Conservation (phyloP, 306 rosid species). For the Castanea sativa region DNA sequence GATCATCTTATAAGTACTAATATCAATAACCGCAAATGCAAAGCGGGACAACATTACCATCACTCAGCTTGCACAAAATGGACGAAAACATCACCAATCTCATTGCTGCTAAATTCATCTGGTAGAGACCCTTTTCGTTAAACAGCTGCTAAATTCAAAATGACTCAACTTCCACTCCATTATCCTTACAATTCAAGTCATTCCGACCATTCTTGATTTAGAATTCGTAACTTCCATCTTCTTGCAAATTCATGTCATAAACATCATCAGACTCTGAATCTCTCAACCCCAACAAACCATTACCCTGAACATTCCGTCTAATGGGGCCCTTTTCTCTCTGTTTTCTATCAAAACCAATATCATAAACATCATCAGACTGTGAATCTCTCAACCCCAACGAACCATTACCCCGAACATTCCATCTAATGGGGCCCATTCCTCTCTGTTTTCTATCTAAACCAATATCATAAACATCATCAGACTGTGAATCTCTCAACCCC, state of each 20-base stretch:
- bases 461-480: slow-evolving; percentile 63
- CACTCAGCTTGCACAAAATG: neutral
- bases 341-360: slow-evolving; percentile 39
- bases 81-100: neutral
- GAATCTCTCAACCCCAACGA: slow-evolving; percentile 25
- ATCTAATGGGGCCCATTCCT: slow-evolving; percentile 14
- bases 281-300: slow-evolving; percentile 28
- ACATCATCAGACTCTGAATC: slow-evolving; percentile 49
- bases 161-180: no score
- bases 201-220: slow-evolving; percentile 30
- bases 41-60: neutral
- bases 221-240: slow-evolving; percentile 66
- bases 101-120: slow-evolving; percentile 1
- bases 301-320: slow-evolving; percentile 16
- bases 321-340: slow-evolving; percentile 29
- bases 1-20: neutral
- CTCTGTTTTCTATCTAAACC: slow-evolving; percentile 44
- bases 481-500: slow-evolving; percentile 27
- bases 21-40: no score
- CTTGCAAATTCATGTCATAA: slow-evolving; percentile 69
- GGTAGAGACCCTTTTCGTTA: neutral
- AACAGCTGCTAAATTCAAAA: no score
- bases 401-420: slow-evolving; percentile 24
- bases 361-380: slow-evolving; percentile 49
- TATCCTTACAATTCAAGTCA: neutral